Percentiles rank a stretch among this genome's conserved stretches.
Conservation (phyloP, 1,284 basidiomycete species). For the Coriolopsis trogii region DNA sequence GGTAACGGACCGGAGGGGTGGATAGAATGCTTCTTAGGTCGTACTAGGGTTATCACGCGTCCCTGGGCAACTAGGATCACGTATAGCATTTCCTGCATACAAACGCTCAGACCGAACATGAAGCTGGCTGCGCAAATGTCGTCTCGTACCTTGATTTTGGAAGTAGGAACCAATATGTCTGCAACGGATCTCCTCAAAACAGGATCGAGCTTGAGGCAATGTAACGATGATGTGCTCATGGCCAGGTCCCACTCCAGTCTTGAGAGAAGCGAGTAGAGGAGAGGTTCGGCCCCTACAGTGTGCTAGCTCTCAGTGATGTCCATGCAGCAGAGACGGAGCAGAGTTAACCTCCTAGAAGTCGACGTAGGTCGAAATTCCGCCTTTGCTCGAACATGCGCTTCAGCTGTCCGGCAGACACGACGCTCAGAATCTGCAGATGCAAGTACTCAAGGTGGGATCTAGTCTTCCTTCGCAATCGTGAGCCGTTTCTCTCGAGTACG, state of each 20-base stretch:
- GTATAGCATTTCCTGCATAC: slow-evolving; percentile 82
- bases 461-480: slow-evolving; percentile 70
- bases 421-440: slow-evolving; percentile 89
- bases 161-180: slow-evolving; percentile 74
- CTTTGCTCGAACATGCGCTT: slow-evolving; percentile 84
- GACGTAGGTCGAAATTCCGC: slow-evolving; percentile 89
- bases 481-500: slow-evolving; percentile 16
- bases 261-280: slow-evolving; percentile 71
- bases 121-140: no score
- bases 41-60: slow-evolving; percentile 84
- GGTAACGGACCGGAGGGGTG: slow-evolving; percentile 81
- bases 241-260: slow-evolving; percentile 80
- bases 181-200: slow-evolving; percentile 71
- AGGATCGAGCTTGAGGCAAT: slow-evolving; percentile 79
- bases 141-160: slow-evolving; percentile 81
- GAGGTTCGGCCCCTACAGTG: slow-evolving; percentile 77
- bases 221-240: slow-evolving; percentile 79
- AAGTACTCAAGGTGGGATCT: slow-evolving; percentile 94
- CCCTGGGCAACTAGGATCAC: slow-evolving; percentile 82
- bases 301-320: not conserved
- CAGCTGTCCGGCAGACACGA: slow-evolving; percentile 86
- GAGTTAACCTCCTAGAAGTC: slow-evolving; percentile 81
- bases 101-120: no score
- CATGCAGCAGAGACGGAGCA: not conserved
- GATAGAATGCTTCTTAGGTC: slow-evolving; percentile 92